These are phyloP conservation scores for Cyclostephanos tholiformis DNA, from an alignment of 108 stramenopile species.

Conservation along the genomic window DNA sequence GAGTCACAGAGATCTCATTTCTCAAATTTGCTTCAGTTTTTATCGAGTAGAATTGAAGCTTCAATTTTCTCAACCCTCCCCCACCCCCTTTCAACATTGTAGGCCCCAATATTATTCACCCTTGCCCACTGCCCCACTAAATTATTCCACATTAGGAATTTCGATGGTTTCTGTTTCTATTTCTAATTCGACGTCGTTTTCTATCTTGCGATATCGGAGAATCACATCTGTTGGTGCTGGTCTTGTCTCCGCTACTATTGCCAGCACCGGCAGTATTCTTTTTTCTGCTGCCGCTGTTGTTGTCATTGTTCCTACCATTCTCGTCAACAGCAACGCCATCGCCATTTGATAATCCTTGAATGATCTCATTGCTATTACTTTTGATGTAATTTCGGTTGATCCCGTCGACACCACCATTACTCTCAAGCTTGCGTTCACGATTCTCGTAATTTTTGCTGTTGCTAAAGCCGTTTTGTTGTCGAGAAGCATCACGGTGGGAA, in stretches of 20 bases:
- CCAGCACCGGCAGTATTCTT: neutral
- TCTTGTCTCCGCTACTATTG: neutral
- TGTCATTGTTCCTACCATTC: neutral
- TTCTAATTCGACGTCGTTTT: slow-evolving; percentile 3
- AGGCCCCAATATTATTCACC: neutral
- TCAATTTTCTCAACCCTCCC: neutral
- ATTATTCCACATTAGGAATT: neutral
- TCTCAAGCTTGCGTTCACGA: neutral
- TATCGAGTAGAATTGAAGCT: neutral
- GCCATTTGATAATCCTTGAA: neutral
- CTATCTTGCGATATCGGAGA: slow-evolving; percentile 1
- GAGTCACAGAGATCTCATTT: too few relatives aligned
- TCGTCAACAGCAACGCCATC: neutral
- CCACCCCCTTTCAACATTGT: too few relatives aligned
- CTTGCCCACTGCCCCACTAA: neutral
- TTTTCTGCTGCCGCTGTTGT: neutral
- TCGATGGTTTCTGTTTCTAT: slow-evolving; percentile 4
- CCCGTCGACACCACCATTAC: neutral
- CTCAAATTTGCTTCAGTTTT: neutral
- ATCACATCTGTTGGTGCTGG: neutral
- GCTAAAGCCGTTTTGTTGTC: neutral
- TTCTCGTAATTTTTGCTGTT: neutral
- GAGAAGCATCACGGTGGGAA: neutral
- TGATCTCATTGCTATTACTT: neutral
- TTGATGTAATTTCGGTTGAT: neutral